A percentile compares a stretch with the other conserved stretches of the same genome.
Conservation (phyloP, 495 filamentous ascomycete species). For the Opeltia flavorubescens region DNA sequence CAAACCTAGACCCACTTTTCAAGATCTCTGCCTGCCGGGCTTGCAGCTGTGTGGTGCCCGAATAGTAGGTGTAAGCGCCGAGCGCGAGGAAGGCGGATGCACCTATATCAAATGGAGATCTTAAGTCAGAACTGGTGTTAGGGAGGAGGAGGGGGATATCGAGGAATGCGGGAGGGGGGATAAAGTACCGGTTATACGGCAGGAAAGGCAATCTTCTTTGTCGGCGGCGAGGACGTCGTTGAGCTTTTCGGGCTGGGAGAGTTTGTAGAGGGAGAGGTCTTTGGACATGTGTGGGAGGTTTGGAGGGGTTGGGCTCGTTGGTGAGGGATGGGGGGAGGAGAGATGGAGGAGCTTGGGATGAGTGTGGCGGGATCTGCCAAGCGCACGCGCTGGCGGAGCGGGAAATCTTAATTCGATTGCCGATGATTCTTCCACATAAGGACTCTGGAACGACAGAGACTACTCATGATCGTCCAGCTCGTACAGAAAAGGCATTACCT, state of each 20-base stretch:
- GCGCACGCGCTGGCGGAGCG: background rate
- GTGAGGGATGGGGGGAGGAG: background rate
- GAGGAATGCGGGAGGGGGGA: background rate
- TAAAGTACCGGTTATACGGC: slow-evolving; percentile 50
- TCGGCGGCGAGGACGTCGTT: slow-evolving; percentile 38
- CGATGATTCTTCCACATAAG: background rate
- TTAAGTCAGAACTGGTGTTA: background rate
- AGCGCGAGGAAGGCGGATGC: slow-evolving; percentile 72
- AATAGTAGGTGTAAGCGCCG: slow-evolving; percentile 77
- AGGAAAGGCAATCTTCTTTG: slow-evolving; percentile 51
- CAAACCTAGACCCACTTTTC: slow-evolving; percentile 57
- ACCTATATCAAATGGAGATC: slow-evolving; percentile 34
- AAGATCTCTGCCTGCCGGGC: slow-evolving; percentile 55
- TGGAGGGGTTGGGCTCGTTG: background rate
- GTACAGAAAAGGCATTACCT: no score
- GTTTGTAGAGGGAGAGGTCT: slow-evolving; percentile 19
- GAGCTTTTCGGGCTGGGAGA: slow-evolving; percentile 36
- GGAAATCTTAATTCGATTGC: background rate
- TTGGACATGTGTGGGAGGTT: no score
- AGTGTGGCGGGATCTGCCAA: background rate
- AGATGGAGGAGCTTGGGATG: background rate
- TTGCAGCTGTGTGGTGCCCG: slow-evolving; percentile 62
- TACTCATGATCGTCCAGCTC: no score
- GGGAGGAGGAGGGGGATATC: background rate
- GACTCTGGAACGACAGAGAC: no score